These are phyloP conservation scores for Rhodofomes roseus DNA, from an alignment of 1,284 basidiomycete species.

Conservation along the genomic window DNA sequence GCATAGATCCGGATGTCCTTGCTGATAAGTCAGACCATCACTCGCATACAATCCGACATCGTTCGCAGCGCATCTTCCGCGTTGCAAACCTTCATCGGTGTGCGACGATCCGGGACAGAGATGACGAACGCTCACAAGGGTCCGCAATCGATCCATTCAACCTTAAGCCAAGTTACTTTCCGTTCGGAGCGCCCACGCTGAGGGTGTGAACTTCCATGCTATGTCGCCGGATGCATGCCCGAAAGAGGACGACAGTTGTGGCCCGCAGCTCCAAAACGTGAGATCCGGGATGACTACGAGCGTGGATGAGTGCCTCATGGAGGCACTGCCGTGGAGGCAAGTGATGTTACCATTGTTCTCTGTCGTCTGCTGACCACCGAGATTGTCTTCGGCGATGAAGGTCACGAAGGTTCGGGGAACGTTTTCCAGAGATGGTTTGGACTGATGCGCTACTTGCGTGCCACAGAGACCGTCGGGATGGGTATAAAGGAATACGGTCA, in stretches of 20 bases:
- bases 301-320: neutral
- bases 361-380: neutral
- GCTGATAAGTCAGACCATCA: neutral
- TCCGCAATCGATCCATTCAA: neutral
- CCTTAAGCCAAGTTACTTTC: no score
- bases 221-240: neutral
- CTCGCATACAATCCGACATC: neutral
- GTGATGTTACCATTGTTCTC: neutral
- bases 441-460: neutral
- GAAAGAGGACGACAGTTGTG: neutral
- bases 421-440: neutral
- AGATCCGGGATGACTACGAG: neutral
- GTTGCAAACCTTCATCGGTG: neutral
- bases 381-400: neutral
- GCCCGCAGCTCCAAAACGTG: conserved; percentile 1
- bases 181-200: neutral
- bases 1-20: neutral
- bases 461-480: no score
- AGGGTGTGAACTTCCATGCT: neutral
- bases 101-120: neutral
- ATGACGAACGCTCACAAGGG: neutral
- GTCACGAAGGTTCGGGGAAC: neutral
- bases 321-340: neutral
- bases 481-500: neutral
- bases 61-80: no score